Conservation (phyloP, 345 rosid species). For the Salix udensis region DNA sequence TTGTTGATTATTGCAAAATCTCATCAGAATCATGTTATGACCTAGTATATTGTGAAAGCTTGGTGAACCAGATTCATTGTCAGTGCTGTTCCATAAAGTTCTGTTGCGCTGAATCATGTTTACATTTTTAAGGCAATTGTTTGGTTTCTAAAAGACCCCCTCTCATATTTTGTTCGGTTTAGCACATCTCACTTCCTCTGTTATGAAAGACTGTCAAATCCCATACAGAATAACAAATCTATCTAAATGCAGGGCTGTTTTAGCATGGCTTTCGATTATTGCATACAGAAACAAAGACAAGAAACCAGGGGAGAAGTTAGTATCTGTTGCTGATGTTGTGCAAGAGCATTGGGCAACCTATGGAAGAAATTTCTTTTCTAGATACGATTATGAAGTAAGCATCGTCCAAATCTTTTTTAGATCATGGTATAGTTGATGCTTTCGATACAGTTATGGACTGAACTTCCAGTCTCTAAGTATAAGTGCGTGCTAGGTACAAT, state of each 20-base stretch:
- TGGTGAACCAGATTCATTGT: background rate
- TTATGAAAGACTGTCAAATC: background rate
- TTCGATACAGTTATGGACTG: background rate
- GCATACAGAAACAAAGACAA: slow-evolving; percentile 75
- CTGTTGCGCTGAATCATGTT: background rate
- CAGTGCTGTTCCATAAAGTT: background rate
- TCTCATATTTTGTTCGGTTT: background rate
- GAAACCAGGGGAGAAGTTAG: slow-evolving; percentile 69
- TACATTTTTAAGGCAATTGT: background rate
- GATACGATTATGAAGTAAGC: slow-evolving; percentile 94
- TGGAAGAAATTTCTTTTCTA: slow-evolving; percentile 87
- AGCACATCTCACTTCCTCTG: background rate
- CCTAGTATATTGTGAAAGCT: background rate
- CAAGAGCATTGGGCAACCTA: slow-evolving; percentile 89
- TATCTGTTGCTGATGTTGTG: slow-evolving; percentile 79
- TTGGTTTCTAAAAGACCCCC: background rate
- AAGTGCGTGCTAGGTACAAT: background rate
- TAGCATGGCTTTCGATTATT: slow-evolving; percentile 90
- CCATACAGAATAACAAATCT: background rate
- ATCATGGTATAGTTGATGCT: background rate
- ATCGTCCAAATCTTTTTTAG: background rate
- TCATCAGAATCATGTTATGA: background rate
- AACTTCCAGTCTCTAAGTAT: background rate
- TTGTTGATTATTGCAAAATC: background rate
- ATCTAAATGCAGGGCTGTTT: slow-evolving; percentile 64